Conservation (phyloP, 2,329 filamentous ascomycete genomes). For the Cephalotrichum gorgonifer region DNA sequence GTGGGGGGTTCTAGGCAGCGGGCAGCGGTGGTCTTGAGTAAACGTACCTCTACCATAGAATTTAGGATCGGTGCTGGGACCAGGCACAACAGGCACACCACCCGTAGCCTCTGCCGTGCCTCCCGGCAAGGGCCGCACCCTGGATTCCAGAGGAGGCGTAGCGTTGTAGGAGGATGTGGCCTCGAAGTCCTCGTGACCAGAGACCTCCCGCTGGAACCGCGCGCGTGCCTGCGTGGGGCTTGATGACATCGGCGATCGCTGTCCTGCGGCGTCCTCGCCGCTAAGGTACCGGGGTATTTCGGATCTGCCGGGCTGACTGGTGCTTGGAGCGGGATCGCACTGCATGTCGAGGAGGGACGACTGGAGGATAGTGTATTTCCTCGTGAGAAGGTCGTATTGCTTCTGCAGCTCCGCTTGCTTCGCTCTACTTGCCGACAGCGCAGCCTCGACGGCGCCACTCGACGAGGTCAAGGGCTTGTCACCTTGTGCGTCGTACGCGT, state of each 20-base stretch:
- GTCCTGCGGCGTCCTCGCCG: constrained; percentile 9
- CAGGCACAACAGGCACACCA: neutral
- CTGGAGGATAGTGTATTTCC: constrained; percentile 42
- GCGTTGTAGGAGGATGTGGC: constrained; percentile 18
- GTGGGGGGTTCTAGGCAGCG: neutral
- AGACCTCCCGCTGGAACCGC: constrained; percentile 28
- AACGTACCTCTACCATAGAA: constrained; percentile 35
- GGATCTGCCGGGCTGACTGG: neutral
- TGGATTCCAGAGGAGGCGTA: constrained; percentile 23
- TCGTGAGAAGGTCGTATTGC: constrained; percentile 36
- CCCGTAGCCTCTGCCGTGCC: constrained; percentile 7
- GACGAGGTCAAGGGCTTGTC: constrained; percentile 15
- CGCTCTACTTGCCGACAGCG: constrained; percentile 38
- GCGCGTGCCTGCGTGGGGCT: constrained; percentile 21
- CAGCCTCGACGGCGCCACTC: constrained; percentile 29
- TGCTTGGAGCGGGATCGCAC: neutral
- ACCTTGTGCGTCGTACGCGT: constrained; percentile 16
- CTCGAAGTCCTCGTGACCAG: constrained; percentile 32
- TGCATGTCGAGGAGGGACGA: constrained; percentile 36
- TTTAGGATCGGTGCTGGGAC: constrained; percentile 24
- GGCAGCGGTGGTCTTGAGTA: too few species aligned
- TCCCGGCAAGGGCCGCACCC: constrained; percentile 4
- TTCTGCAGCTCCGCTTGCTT: constrained; percentile 44
- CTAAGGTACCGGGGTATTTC: neutral
- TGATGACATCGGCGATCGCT: constrained; percentile 14